Base-by-base conservation (phyloP, 2,329 filamentous ascomycete genomes). In the Cladophialophora exuberans region DNA sequence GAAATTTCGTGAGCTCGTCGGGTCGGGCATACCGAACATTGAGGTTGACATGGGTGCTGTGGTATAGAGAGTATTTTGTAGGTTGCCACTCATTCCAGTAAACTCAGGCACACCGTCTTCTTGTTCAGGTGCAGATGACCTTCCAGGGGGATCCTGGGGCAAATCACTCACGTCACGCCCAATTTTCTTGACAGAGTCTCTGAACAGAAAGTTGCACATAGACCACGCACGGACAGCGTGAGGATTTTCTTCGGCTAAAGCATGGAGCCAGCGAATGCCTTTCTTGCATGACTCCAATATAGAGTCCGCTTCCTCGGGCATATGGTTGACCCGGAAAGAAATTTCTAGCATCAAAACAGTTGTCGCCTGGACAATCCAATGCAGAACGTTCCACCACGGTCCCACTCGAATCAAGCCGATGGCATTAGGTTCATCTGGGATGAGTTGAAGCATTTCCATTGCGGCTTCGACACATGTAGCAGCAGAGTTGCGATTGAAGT, bases 321-420 rank as follows among this genome's bases (percentile, higher is more conserved):
- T 70, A 58, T 76, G 75, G n/a, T 75, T 69, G 41, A 65, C 68
- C 18, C 71, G 70, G 44, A 76, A 76, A 10, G 74, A 72, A 4
- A 77, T 64, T 61, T 77, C 75, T n/a, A 77, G 70, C 44, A 77
- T 70, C 23, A 77, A 65, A 15, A 77, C 70, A 2, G 72, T 75
- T 2, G 68, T 65, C 2, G 73, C 67, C 61, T 77, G 75, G 66
- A 77, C 75, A 15, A 77, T 64, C 46, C 72, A 74, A 54, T 77
- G 74, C 33, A 77, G 65, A 22, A 76, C 68, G 57, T 69, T 72
- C 72, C 73, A 77, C 75, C 75, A 77, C 13, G 73, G 73, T 7
- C 69, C 68, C 4, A 74, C 62, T 17, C 68, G 61, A 38, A 75
- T 72, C 13, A 77, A 65, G n/a, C 70, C 69, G 11, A 70, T 60